A percentile compares a stretch with the other conserved stretches of the same genome.
Evolutionary conservation across 352 stramenopile genomes (phyloP).

Genomic region (Aphanomyces invadans): DNA sequence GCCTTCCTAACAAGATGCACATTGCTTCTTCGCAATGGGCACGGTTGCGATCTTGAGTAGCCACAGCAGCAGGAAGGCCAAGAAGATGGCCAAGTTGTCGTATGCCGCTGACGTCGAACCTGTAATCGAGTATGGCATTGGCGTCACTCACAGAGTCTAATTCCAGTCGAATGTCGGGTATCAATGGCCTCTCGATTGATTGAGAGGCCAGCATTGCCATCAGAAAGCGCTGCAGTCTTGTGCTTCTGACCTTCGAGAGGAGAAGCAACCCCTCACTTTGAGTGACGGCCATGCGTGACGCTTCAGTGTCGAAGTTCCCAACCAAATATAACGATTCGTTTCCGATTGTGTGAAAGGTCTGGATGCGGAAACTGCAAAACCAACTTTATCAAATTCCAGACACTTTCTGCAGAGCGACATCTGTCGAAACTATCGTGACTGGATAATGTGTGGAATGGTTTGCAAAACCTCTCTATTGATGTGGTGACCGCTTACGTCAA

Average conservation of each 20-base stretch:
- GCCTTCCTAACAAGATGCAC: conserved; percentile 20
- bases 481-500: too few species aligned
- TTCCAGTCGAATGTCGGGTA: conserved; percentile 4
- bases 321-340: background rate
- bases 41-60: background rate
- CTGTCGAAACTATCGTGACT: background rate
- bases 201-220: background rate
- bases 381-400: background rate
- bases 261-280: background rate
- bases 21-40: conserved; percentile 10
- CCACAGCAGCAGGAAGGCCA: background rate
- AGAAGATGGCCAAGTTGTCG: background rate
- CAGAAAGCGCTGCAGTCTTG: background rate
- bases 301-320: background rate
- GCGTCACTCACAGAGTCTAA: background rate
- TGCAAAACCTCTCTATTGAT: conserved; percentile 14
- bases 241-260: background rate
- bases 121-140: background rate
- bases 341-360: background rate
- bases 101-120: conserved; percentile 5
- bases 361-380: background rate
- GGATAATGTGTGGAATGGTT: background rate
- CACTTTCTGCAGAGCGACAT: background rate
- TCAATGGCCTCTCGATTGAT: background rate
- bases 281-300: background rate